Evolutionary conservation across 176 grass and related monocot species (phyloP).

Genomic region (Carex cristatella): DNA sequence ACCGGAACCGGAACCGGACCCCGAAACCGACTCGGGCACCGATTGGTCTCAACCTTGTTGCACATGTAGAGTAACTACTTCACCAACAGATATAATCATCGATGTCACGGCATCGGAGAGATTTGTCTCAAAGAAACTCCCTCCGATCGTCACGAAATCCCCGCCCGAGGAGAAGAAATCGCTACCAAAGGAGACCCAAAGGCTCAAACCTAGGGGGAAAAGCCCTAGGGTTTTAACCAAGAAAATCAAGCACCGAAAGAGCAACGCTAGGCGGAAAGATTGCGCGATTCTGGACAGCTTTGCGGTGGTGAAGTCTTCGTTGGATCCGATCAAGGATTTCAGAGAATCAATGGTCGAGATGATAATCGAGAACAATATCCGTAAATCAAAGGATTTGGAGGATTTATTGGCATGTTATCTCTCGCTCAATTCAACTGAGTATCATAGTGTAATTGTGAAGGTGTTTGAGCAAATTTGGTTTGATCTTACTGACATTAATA

Average conservation of each 20-base stretch:
- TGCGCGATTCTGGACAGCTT: background rate
- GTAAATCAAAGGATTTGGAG: constrained; percentile 21
- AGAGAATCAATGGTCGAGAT: constrained; percentile 41
- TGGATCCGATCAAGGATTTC: constrained; percentile 32
- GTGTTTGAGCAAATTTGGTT: constrained; percentile 48
- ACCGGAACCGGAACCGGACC: background rate
- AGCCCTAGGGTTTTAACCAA: background rate
- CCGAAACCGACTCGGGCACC: constrained; percentile 1
- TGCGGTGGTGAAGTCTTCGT: constrained; percentile 28
- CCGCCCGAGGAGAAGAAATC: background rate
- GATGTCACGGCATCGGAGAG: background rate
- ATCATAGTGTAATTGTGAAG: constrained; percentile 35
- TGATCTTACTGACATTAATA: constrained; percentile 27
- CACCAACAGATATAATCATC: constrained; percentile 31
- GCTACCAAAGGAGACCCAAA: background rate
- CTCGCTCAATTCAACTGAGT: constrained; percentile 34
- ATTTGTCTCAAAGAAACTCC: constrained; percentile 10
- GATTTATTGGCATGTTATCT: constrained; percentile 43
- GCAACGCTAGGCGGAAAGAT: background rate
- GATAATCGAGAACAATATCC: constrained; percentile 31
- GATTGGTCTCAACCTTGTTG: constrained; percentile 16
- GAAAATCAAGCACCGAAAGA: background rate
- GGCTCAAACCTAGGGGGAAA: background rate
- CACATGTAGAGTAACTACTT: constrained; percentile 25
- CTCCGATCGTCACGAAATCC: constrained; percentile 24